Conservation (phyloP, 1,284 basidiomycete species). For the Chalciporus sp. region DNA sequence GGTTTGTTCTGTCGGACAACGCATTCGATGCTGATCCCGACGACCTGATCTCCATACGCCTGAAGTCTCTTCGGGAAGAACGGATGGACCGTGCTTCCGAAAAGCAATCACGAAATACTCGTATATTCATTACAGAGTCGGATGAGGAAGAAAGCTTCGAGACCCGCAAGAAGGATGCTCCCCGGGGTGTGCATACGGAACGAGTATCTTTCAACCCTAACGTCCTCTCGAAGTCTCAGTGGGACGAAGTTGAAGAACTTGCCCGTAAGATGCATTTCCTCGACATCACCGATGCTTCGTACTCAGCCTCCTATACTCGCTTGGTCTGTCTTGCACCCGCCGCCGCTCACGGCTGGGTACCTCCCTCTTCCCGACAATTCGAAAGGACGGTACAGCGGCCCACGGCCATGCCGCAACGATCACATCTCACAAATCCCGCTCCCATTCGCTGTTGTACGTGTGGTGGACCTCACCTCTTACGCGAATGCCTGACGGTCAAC, state of each 20-base stretch:
- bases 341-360: not conserved
- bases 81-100: no score
- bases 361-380: not conserved
- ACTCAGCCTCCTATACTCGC: not conserved
- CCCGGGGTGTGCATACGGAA: not conserved
- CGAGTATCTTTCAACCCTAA: not conserved
- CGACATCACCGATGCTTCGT: not conserved
- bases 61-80: not conserved
- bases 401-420: no score
- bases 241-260: not conserved
- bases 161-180: not conserved
- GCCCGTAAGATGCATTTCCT: not conserved
- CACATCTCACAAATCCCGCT: not conserved
- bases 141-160: not conserved
- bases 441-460: not conserved
- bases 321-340: not conserved
- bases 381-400: no score
- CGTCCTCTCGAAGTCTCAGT: not conserved
- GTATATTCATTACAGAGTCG: not conserved
- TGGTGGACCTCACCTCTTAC: not conserved
- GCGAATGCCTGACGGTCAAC: not conserved
- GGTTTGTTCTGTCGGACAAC: constrained; percentile 1
- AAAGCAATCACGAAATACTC: not conserved
- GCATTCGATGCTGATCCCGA: constrained; percentile 1
- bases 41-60: not conserved